A percentile compares a stretch with the other conserved stretches of the same genome.
Conservation (phyloP, 2,329 filamentous ascomycete species). For the Tolypocladium paradoxum region DNA sequence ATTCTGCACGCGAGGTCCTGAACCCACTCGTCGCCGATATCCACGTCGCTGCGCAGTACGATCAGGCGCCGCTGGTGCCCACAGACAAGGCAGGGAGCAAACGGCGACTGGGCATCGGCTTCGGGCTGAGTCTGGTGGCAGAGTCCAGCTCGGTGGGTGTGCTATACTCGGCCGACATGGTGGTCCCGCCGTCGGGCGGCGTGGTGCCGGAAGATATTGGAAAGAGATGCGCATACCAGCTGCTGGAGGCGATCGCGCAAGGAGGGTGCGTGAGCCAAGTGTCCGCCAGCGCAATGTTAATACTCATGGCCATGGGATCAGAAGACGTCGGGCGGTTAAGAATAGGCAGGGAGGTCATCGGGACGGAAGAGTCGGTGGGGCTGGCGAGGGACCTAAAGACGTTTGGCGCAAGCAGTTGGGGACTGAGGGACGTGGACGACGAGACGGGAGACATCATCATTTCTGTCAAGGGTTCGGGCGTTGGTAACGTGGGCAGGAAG, state of each 20-base stretch:
- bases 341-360: slow-evolving; percentile 71
- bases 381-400: slow-evolving; percentile 74
- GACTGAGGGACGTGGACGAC: slow-evolving; percentile 62
- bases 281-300: slow-evolving; percentile 65
- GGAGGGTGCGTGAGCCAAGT: slow-evolving; percentile 72
- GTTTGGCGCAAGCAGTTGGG: slow-evolving; percentile 91
- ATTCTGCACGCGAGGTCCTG: slow-evolving; percentile 74
- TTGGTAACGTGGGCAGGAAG: slow-evolving; percentile 92
- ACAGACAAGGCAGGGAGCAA: slow-evolving; percentile 42
- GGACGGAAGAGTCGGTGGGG: slow-evolving; percentile 66
- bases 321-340: slow-evolving; percentile 87
- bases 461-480: slow-evolving; percentile 83
- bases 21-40: slow-evolving; percentile 83
- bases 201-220: slow-evolving; percentile 85
- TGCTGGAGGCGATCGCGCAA: slow-evolving; percentile 70
- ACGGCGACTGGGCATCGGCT: slow-evolving; percentile 72
- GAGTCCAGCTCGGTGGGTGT: slow-evolving; percentile 76
- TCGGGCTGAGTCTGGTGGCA: slow-evolving; percentile 81
- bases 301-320: slow-evolving; percentile 94
- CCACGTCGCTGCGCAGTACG: slow-evolving; percentile 76
- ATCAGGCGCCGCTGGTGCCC: slow-evolving; percentile 48
- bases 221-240: slow-evolving; percentile 74
- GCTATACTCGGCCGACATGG: slow-evolving; percentile 78
- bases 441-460: slow-evolving; percentile 68
- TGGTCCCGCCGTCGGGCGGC: slow-evolving; percentile 65